Percentiles rank a stretch among this genome's conserved stretches.
Conservation (phyloP, 2,329 filamentous ascomycete species). For the Fusarium euwallaceae region DNA sequence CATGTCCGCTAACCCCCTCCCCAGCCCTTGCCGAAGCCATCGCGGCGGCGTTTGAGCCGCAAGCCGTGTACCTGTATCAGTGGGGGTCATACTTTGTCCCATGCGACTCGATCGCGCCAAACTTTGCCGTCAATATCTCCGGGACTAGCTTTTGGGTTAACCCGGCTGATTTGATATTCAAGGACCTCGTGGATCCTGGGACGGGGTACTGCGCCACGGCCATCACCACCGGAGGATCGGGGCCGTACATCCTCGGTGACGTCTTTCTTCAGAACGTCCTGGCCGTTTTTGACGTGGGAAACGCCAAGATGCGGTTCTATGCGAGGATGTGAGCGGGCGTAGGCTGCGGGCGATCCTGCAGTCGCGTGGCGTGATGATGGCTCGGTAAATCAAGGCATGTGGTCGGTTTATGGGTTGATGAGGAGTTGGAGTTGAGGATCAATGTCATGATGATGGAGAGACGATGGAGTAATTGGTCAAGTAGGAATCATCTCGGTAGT, state of each 20-base stretch:
- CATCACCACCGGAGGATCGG: constrained; percentile 58
- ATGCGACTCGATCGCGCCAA: constrained; percentile 62
- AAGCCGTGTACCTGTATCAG: constrained; percentile 60
- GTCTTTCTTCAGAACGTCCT: constrained; percentile 66
- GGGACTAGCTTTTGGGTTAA: constrained; percentile 62
- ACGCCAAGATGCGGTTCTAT: constrained; percentile 61
- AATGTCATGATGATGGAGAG: constrained; percentile 1
- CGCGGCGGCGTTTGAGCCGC: constrained; percentile 61
- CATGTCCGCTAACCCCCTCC: neutral
- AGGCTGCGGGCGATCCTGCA: neutral
- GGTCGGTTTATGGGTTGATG: neutral
- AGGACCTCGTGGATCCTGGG: constrained; percentile 57
- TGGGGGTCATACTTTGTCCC: constrained; percentile 63
- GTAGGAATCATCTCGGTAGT: neutral
- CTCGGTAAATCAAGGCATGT: constrained; percentile 10
- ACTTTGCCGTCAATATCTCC: constrained; percentile 60
- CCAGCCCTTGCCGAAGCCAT: constrained; percentile 63
- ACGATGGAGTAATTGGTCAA: neutral
- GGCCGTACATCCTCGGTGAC: constrained; percentile 64
- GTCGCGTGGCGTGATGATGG: constrained; percentile 15
- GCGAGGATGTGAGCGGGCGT: constrained; percentile 31
- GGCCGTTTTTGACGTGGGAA: constrained; percentile 62
- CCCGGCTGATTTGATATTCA: constrained; percentile 62
- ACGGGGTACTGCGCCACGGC: constrained; percentile 64
- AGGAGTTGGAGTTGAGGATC: neutral